Percentiles rank a stretch among this genome's conserved stretches.
These are phyloP conservation scores for Amanita rubescens DNA, from an alignment of 768 basidiomycete species.

Conservation along the genomic window DNA sequence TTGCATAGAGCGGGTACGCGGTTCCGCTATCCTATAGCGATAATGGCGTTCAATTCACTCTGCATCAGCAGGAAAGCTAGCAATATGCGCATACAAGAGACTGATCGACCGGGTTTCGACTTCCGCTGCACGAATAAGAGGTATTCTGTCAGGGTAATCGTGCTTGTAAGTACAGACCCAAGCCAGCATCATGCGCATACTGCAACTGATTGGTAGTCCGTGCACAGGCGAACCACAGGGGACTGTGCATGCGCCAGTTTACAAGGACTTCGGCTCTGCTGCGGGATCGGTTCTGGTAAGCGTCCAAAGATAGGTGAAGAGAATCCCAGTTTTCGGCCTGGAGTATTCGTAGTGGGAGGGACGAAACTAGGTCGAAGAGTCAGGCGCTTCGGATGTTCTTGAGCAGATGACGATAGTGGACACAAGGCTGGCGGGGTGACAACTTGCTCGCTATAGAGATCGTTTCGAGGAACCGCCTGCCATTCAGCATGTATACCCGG, in stretches of 20 bases:
- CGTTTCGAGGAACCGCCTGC: neutral
- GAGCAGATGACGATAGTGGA: neutral
- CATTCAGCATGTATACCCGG: neutral
- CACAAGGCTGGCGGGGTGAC: neutral
- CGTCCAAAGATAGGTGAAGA: constrained; percentile 2
- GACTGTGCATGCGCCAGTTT: neutral
- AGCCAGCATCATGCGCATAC: neutral
- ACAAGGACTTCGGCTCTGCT: neutral
- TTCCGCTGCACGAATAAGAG: neutral
- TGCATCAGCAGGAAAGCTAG: neutral
- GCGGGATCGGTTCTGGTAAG: neutral
- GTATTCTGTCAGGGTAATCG: neutral
- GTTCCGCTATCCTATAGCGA: neutral
- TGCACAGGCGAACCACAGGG: neutral
- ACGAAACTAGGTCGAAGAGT: neutral
- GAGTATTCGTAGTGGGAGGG: neutral
- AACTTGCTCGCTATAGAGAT: neutral
- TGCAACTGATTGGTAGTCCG: neutral
- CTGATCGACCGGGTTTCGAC: neutral
- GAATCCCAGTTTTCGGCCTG: neutral
- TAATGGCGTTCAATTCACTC: neutral
- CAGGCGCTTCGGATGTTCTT: neutral
- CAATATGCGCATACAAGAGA: constrained; percentile 5
- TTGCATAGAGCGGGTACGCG: neutral
- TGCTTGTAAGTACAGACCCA: neutral